Conservation (phyloP, 257 asterid genomes). For the Jaltomata sinuosa region DNA sequence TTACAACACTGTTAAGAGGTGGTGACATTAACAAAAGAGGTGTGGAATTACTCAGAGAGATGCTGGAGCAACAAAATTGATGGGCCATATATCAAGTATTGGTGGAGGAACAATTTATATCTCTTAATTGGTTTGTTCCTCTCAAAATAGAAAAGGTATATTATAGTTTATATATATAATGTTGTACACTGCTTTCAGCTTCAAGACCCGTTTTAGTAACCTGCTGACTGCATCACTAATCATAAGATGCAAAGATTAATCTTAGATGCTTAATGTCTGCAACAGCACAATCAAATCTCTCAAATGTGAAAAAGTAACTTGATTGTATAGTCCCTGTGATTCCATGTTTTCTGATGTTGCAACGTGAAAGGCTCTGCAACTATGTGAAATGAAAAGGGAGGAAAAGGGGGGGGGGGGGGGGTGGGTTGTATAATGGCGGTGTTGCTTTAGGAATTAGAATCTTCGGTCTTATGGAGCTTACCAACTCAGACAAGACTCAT, state of each 20-base stretch:
- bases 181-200: not conserved
- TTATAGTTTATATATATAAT: not conserved
- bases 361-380: not conserved
- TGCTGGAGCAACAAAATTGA: conserved; percentile 85
- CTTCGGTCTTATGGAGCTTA: not conserved
- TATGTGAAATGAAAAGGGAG: not conserved
- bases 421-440: not conserved
- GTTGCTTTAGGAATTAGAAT: not conserved
- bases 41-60: conserved; percentile 82
- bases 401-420: not conserved
- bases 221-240: not conserved
- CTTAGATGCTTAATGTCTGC: not conserved
- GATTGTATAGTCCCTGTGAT: not conserved
- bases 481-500: not conserved
- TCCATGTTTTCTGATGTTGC: not conserved
- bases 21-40: conserved; percentile 77
- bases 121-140: not conserved
- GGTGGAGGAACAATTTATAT: not conserved
- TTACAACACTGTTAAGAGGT: conserved; percentile 69
- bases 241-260: not conserved
- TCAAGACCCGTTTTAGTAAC: not conserved
- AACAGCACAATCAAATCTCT: not conserved
- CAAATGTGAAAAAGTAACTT: not conserved
- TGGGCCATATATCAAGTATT: conserved; percentile 11
- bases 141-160: not conserved